Base-by-base conservation (phyloP, 2,329 filamentous ascomycete genomes). In the Aspergillus sp. region DNA sequence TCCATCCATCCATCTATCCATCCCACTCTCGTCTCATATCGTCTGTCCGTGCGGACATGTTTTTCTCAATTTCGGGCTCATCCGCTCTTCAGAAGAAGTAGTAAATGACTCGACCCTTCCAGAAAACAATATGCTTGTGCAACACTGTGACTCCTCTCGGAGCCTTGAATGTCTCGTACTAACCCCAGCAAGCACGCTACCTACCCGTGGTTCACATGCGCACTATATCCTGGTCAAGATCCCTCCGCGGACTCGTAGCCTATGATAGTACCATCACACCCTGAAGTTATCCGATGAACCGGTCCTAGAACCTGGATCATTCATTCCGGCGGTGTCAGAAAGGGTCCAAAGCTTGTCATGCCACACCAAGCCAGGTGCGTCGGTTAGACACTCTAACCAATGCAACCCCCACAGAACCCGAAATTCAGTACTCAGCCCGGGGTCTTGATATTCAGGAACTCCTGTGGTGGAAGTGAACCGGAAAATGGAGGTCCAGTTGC, bases 301-400 rank as follows among this genome's bases (percentile, higher is more conserved):
- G 19, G 19, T 47, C 21, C 52, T 47, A 17, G 17, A 55, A 17
- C 17, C 39, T 47, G 52, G 25, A 17, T 55, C 41, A 13, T 45
- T 45, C 19, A 23, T 23, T 45, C 53, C 30, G 39, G 53, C 39
- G 53, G 53, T 55, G 53, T 55, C 53, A 47, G 21, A 13, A 55
- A 55, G 39, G 47, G 47, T 32, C 47, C 21, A 28, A 47, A 47
- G 30, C 39, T 45, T 47, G 53, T 55, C 39, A 55, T 47, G 17
- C 53, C 53, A 30, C 41, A 19, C 17, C 39, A 47, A 43, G 30
- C 38, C 52, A 28, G 15, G 23, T 28, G 39, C 28, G 9, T 32
- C 19, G 52, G 13, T 17, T 41, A 43, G 52, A 19, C 36, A 7
- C n/a, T n/a, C 23, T 12, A n/a, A 47, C 38, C 39, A 55, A 36